phyloP scores from a whole-genome alignment of 116 monocot species.

The Thalassia testudinum region DNA sequence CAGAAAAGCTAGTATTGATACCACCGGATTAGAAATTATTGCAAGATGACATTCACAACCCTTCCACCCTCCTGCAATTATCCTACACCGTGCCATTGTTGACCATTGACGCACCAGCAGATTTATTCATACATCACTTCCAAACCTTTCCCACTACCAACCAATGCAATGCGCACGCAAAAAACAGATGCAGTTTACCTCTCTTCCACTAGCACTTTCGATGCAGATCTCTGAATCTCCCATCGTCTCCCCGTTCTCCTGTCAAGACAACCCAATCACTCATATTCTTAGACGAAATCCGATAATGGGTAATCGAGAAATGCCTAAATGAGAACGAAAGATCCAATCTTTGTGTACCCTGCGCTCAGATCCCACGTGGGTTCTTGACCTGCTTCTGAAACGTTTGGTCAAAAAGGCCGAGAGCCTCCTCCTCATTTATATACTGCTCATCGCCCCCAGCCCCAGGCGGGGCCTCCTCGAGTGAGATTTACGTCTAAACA shows the following conservation, averaged over 20 bases:
- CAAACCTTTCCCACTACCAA: too few species aligned
- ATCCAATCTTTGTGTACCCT: conserved; percentile 2
- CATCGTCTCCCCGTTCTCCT: conserved; percentile 1
- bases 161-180: not conserved
- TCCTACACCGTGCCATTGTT: too few species aligned
- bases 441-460: not conserved
- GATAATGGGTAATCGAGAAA: not conserved
- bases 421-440: conserved; percentile 16
- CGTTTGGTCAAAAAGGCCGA: conserved; percentile 1
- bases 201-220: not conserved
- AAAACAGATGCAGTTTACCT: not conserved
- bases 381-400: conserved; percentile 1
- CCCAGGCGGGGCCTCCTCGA: not conserved
- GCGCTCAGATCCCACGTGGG: not conserved
- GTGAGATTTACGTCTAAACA: conserved; percentile 7
- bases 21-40: too few species aligned
- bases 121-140: too few species aligned
- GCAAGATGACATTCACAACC: too few species aligned
- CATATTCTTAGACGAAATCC: not conserved
- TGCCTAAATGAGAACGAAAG: not conserved
- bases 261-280: not conserved
- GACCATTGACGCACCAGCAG: too few species aligned
- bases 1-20: too few species aligned
- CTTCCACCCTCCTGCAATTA: too few species aligned
- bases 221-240: not conserved